Percentiles rank a stretch among this genome's conserved stretches.
Evolutionary conservation across 129 eudicot genomes (phyloP).

Genomic region (Centrapalus pauciflorus): DNA sequence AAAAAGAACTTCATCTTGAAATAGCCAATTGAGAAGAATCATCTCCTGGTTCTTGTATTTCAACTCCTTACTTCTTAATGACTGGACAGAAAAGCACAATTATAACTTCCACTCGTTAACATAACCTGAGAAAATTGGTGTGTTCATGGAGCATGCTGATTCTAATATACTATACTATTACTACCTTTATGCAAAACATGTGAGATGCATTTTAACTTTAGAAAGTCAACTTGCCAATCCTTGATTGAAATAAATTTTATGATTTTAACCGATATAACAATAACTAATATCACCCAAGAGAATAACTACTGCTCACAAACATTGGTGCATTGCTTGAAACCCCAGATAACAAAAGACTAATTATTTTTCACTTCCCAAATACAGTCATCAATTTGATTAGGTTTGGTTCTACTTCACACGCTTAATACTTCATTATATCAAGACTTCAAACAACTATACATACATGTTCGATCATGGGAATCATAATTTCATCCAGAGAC

Average conservation of each 20-base stretch:
- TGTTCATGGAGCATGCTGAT: too few species aligned
- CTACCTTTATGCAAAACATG: background rate
- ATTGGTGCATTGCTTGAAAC: background rate
- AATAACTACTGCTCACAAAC: background rate
- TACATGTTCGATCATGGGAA: conserved; percentile 86
- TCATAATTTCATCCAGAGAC: conserved; percentile 58
- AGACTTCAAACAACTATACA: background rate
- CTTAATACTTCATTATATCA: background rate
- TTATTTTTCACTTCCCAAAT: background rate
- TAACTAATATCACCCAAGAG: background rate
- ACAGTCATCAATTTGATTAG: background rate
- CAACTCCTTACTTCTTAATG: conserved; percentile 46
- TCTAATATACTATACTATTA: too few species aligned
- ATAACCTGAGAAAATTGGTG: background rate
- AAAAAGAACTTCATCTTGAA: conserved; percentile 64
- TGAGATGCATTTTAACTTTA: background rate
- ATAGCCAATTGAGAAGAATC: conserved; percentile 84
- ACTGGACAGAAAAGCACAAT: conserved; percentile 31
- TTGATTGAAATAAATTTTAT: background rate
- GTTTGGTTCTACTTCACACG: conserved; percentile 12
- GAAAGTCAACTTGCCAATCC: background rate
- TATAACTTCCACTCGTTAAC: background rate
- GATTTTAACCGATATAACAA: background rate
- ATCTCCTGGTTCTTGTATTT: conserved; percentile 55
- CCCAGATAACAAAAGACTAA: background rate